A percentile compares a stretch with the other conserved stretches of the same genome.
These are phyloP conservation scores for Pythium graminicola DNA, from an alignment of 352 stramenopile species.

Conservation along the genomic window DNA sequence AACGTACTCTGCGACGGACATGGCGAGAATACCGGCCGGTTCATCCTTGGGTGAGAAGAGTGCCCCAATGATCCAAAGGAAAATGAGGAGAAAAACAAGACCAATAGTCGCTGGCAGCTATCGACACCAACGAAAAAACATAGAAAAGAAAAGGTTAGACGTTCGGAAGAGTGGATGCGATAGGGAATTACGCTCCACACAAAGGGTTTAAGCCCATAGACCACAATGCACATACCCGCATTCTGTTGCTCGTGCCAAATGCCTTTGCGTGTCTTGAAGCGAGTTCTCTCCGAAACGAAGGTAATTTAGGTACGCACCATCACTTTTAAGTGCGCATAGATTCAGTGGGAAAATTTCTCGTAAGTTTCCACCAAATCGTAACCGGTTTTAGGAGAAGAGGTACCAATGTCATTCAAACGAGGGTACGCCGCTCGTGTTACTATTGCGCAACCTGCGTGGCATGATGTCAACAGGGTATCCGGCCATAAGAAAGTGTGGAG, in stretches of 20 bases:
- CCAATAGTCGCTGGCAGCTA: conserved; percentile 67
- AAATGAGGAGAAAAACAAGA: conserved; percentile 50
- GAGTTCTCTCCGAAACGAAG: neutral
- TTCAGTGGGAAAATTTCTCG: neutral
- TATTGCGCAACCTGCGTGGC: conserved; percentile 22
- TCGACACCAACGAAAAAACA: neutral
- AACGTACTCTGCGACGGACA: conserved; percentile 62
- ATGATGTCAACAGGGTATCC: conserved; percentile 21
- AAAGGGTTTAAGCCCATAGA: too few species aligned
- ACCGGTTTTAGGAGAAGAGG: too few species aligned
- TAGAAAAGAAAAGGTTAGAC: neutral
- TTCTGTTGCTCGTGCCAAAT: neutral
- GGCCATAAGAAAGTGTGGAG: conserved; percentile 28
- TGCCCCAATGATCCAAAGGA: conserved; percentile 68
- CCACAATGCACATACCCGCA: conserved; percentile 10
- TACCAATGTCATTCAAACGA: conserved; percentile 7
- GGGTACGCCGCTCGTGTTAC: neutral
- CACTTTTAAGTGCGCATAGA: neutral
- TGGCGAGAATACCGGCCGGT: conserved; percentile 52
- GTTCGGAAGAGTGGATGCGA: too few species aligned
- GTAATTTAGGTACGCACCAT: too few species aligned
- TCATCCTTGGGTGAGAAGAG: conserved; percentile 68
- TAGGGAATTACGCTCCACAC: too few species aligned
- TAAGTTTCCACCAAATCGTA: neutral
- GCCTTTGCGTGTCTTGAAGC: conserved; percentile 17